Evolutionary conservation across 441 rosid species (phyloP).

Genomic region (Omphalea diandra): DNA sequence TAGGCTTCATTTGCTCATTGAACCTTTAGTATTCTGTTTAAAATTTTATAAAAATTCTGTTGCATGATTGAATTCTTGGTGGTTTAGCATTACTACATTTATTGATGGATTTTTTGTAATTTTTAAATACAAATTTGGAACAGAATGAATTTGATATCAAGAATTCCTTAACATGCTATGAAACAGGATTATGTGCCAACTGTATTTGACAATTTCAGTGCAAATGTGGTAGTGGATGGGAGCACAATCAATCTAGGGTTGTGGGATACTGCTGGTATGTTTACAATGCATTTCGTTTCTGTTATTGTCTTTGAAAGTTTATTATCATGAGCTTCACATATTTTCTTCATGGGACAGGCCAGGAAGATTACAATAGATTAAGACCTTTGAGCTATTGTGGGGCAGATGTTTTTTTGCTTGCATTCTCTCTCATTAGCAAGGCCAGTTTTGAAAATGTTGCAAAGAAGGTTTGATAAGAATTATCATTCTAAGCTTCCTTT

Average conservation of each 20-base stretch:
- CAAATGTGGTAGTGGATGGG: conserved; percentile 92
- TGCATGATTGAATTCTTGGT: not conserved
- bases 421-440: conserved; percentile 90
- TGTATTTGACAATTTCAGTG: conserved; percentile 91
- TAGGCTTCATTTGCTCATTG: not conserved
- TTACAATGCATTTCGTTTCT: conserved; percentile 4
- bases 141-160: conserved; percentile 14
- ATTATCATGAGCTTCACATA: not conserved
- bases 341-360: conserved; percentile 50
- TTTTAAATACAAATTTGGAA: not conserved
- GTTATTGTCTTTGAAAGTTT: no score
- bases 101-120: no score
- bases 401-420: conserved; percentile 88
- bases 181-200: conserved; percentile 95
- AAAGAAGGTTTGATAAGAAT: conserved; percentile 50
- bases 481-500: conserved; percentile 12
- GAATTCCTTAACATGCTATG: conserved; percentile 3
- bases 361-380: conserved; percentile 87
- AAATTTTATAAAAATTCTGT: not conserved
- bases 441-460: conserved; percentile 94
- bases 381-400: conserved; percentile 94
- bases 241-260: conserved; percentile 84
- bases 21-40: not conserved
- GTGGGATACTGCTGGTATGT: conserved; percentile 94
- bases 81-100: not conserved